Evolutionary conservation across 345 rosid species (phyloP).

Genomic region (Melastoma malabathricum): DNA sequence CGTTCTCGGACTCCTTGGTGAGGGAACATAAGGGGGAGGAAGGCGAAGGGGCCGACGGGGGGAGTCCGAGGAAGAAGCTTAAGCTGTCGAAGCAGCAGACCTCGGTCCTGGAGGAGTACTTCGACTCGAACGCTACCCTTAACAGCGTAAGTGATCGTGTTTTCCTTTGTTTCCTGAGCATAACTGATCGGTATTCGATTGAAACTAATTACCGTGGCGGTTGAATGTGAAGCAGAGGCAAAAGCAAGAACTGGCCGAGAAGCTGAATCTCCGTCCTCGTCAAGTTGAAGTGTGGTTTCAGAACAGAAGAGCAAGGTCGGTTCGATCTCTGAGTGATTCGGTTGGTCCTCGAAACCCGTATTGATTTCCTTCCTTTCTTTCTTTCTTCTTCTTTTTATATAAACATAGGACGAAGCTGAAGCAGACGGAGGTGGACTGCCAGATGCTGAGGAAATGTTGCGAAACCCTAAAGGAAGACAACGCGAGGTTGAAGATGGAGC

Average conservation of each 20-base stretch:
- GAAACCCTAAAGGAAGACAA: slow-evolving; percentile 14
- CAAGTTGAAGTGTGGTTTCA: slow-evolving; percentile 20
- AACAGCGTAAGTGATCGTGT: slow-evolving; percentile 48
- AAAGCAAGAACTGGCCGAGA: slow-evolving; percentile 12
- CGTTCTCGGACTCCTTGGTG: too few species aligned
- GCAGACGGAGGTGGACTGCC: slow-evolving; percentile 13
- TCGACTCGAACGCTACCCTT: slow-evolving; percentile 76
- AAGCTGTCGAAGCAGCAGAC: slow-evolving; percentile 83
- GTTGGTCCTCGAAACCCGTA: not conserved
- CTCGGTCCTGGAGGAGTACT: slow-evolving; percentile 86
- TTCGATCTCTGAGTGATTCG: not conserved
- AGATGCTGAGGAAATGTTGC: slow-evolving; percentile 10
- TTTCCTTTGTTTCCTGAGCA: too few species aligned
- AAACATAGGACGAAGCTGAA: slow-evolving; percentile 12
- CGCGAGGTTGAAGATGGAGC: slow-evolving; percentile 11
- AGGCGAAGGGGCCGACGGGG: too few species aligned
- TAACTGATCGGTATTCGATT: too few species aligned
- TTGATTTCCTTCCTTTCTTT: too few species aligned
- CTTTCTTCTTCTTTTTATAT: too few species aligned
- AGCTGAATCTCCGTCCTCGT: slow-evolving; percentile 12
- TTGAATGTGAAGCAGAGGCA: slow-evolving; percentile 11
- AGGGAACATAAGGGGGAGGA: too few species aligned
- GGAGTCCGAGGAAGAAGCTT: slow-evolving; percentile 50
- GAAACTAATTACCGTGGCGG: too few species aligned
- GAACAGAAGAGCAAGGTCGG: slow-evolving; percentile 14